Conservation (phyloP, 1,139 yeast genomes). For the Protomyces macrosporus region DNA sequence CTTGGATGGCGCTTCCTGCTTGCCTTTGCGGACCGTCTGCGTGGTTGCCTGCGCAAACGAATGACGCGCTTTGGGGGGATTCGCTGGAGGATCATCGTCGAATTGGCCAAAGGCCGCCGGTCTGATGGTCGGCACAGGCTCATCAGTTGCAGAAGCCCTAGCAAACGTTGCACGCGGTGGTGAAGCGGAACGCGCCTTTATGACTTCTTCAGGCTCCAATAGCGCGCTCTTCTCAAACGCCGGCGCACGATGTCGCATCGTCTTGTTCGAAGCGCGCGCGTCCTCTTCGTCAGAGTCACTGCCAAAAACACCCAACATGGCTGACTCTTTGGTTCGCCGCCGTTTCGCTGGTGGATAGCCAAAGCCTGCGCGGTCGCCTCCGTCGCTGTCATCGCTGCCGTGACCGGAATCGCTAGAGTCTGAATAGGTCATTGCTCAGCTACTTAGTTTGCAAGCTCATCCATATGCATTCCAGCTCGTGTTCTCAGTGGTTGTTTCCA, state of each 20-base stretch:
- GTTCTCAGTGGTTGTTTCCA: no score
- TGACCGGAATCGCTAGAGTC: neutral
- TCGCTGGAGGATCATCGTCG: conserved; percentile 1
- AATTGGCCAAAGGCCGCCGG: neutral
- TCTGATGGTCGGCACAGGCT: neutral
- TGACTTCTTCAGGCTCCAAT: neutral
- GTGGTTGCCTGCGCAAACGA: neutral
- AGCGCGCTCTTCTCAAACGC: neutral
- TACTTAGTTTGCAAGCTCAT: no score
- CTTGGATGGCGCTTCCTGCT: neutral
- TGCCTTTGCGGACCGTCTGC: conserved; percentile 2
- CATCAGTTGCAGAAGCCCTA: neutral
- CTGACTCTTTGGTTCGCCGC: conserved; percentile 26
- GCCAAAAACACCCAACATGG: conserved; percentile 31
- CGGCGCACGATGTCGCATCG: conserved; percentile 27
- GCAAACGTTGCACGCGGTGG: neutral
- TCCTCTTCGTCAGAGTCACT: conserved; percentile 30
- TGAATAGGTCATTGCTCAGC: neutral
- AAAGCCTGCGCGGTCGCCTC: neutral
- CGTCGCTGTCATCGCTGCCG: neutral
- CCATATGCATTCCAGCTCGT: no score
- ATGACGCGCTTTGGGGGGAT: conserved; percentile 29
- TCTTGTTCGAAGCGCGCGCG: neutral
- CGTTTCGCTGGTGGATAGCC: conserved; percentile 5
- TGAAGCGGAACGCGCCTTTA: neutral